Base-by-base conservation (phyloP, 2,329 filamentous ascomycete species). In the Colletotrichum lentis region DNA sequence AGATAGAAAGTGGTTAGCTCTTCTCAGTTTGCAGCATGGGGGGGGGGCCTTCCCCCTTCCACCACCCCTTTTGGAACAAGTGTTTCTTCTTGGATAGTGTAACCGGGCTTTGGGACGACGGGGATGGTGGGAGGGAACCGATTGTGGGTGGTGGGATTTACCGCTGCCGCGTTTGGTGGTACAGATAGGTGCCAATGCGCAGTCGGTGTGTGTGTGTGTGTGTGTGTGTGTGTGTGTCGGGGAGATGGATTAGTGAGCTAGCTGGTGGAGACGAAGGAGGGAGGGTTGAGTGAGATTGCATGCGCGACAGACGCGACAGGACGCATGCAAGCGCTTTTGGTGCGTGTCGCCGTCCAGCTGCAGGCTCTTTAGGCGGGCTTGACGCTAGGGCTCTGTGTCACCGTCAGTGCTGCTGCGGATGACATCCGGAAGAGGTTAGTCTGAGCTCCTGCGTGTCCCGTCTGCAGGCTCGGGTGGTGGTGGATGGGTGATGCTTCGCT, bases 241-340 rank as follows among this genome's bases (percentile, higher is more conserved):
- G 27, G 43, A 3, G 12, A 24, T 37, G n/a, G 22, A 14, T 39
- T n/a, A 2, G 43, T 59, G 43, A 27, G 18, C 4, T 22, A n/a
- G 37, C 5, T 3, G 54, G 54, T 12, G 20, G 5, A 31, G 41
- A 37, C 12, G 7, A 18, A 37, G 24, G 14, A 3, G 53, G 27
- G 53, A 57, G 47, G 55, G 52, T 57, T 53, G 50, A 50, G 49
- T 55, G 58, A 64, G 53, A 56, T 39, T 52, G 16, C 57, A 8
- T 50, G 49, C 46, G 24, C 64, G 53, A 66, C 60, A 64, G 60
- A 39, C 64, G 64, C 64, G 64, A 31, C 53, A 27, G 47, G 59
- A 53, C 59, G 64, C 58, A 63, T 44, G 64, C 54, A 59, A 37
- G 35, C 61, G 61, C 61, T 14, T 44, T 12, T 58, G 31, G 47